Evolutionary conservation across 257 asterid genomes (phyloP).

Genomic region (Rauvolfia tetraphylla): DNA sequence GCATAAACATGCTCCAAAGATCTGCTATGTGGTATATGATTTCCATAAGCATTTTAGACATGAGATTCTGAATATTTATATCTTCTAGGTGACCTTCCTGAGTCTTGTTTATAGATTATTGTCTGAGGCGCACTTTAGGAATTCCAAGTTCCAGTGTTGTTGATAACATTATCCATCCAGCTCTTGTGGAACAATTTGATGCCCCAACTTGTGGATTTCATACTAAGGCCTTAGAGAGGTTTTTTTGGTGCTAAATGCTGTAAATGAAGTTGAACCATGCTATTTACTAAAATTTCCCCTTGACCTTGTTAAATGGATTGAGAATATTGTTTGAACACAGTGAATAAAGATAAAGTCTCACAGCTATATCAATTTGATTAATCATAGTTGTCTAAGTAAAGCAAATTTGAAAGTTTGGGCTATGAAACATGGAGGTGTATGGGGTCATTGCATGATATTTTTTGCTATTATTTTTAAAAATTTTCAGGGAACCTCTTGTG

Average conservation of each 20-base stretch:
- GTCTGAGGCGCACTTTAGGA: neutral
- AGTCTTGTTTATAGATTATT: neutral
- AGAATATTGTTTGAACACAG: neutral
- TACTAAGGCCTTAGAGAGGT: neutral
- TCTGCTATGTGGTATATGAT: neutral
- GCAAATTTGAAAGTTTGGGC: neutral
- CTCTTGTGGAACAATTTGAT: neutral
- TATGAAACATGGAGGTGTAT: neutral
- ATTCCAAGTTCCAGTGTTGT: neutral
- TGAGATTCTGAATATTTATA: neutral
- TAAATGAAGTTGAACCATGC: neutral
- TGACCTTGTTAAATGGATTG: neutral
- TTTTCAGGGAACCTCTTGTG: conserved; percentile 80
- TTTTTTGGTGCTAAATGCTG: neutral
- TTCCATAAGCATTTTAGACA: neutral
- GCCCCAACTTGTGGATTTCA: too few species aligned
- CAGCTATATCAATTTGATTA: neutral
- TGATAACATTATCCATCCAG: neutral
- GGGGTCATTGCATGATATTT: conserved; percentile 9
- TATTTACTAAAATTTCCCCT: neutral
- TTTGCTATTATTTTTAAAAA: conserved; percentile 13
- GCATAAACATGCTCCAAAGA: neutral
- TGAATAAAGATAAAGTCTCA: neutral
- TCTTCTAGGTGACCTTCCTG: neutral
- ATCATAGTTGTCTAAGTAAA: neutral